A percentile compares a stretch with the other conserved stretches of the same genome.
Evolutionary conservation across 2,329 filamentous ascomycete species (phyloP).

Genomic region (Colletotrichum siamense): DNA sequence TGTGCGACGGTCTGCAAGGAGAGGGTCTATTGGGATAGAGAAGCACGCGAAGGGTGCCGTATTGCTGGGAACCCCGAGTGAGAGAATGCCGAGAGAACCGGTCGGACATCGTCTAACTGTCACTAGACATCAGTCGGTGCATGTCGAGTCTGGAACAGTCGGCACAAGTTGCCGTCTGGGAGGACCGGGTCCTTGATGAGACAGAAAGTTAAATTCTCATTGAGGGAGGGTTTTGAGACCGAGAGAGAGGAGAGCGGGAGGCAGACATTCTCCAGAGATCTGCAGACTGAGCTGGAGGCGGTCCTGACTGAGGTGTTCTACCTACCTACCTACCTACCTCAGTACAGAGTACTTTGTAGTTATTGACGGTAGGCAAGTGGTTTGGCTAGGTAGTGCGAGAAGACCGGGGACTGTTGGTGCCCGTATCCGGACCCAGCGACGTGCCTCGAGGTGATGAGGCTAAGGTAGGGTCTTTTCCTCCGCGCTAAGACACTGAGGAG

Average conservation of each 20-base stretch:
- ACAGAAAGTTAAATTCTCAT: not conserved
- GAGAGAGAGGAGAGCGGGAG: not conserved
- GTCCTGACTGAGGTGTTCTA: not conserved
- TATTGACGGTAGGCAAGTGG: not conserved
- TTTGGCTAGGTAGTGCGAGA: not conserved
- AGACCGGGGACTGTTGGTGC: not conserved
- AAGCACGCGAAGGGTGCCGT: not conserved
- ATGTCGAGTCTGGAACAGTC: not conserved
- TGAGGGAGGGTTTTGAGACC: not conserved
- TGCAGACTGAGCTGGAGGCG: not conserved
- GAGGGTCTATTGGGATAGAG: not conserved
- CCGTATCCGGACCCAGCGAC: not conserved
- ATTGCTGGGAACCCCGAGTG: constrained; percentile 1
- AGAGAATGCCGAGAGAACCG: constrained; percentile 8
- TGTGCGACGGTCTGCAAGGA: not conserved
- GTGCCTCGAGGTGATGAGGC: not conserved
- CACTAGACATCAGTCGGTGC: not conserved
- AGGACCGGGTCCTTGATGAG: not conserved
- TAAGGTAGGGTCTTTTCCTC: not conserved
- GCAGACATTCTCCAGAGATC: not conserved
- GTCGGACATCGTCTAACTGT: not conserved
- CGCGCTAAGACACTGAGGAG: not conserved
- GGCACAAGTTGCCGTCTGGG: constrained; percentile 11
- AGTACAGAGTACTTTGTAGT: not conserved
- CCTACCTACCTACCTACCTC: not conserved